Conservation (phyloP, 2,329 filamentous ascomycete genomes). For the Cephalotrichum gorgonifer region DNA sequence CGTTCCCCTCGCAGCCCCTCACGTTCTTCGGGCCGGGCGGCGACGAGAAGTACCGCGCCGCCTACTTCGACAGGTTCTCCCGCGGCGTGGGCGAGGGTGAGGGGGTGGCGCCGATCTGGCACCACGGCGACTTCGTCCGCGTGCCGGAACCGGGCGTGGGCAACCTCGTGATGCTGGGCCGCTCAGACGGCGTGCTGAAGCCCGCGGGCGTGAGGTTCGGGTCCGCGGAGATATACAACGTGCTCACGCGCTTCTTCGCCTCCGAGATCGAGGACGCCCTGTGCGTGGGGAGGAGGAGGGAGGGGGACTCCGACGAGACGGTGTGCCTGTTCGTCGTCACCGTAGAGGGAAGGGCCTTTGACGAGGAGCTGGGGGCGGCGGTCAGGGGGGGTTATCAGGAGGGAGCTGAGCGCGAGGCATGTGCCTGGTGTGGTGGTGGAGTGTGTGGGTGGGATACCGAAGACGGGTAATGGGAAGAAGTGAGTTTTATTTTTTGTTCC, state of each 20-base stretch:
- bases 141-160: constrained; percentile 57
- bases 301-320: constrained; percentile 68
- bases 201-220: constrained; percentile 87
- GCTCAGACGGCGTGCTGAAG: constrained; percentile 88
- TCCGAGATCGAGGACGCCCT: constrained; percentile 73
- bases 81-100: constrained; percentile 19
- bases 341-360: constrained; percentile 45
- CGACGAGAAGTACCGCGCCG: constrained; percentile 65
- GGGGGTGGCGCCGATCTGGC: constrained; percentile 54
- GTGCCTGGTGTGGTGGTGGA: constrained; percentile 76
- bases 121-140: constrained; percentile 85
- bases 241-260: constrained; percentile 76
- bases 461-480: constrained; percentile 95
- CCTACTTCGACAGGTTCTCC: constrained; percentile 81
- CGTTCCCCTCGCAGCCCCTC: constrained; percentile 86
- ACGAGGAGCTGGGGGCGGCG: constrained; percentile 44
- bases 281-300: constrained; percentile 69
- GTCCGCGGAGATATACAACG: constrained; percentile 90
- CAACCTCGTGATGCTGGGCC: constrained; percentile 80
- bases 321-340: constrained; percentile 86
- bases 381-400: constrained; percentile 62
- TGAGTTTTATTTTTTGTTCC: constrained; percentile 31
- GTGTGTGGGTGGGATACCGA: constrained; percentile 71
- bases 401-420: constrained; percentile 78
- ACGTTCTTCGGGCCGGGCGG: constrained; percentile 73